A percentile compares a stretch with the other conserved stretches of the same genome.
phyloP scores from a whole-genome alignment of 2,329 filamentous ascomycete species.

The Colletotrichum abscissum region DNA sequence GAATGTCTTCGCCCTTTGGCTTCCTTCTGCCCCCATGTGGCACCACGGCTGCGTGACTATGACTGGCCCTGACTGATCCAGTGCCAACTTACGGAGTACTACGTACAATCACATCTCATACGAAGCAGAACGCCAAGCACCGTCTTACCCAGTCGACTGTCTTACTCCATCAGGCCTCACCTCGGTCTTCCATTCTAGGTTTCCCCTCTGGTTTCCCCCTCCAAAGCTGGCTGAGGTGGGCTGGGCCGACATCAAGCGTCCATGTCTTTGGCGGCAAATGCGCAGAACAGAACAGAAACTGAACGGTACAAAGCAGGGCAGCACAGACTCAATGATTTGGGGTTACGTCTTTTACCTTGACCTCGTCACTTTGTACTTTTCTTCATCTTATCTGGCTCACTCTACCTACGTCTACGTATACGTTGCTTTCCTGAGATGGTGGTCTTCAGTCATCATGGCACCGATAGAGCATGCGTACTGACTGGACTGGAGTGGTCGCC shows the following conservation, averaged over 20 bases:
- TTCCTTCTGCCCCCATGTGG: constrained; percentile 20
- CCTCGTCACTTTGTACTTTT: background rate
- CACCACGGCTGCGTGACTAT: constrained; percentile 19
- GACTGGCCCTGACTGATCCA: constrained; percentile 5
- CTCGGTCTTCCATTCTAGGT: background rate
- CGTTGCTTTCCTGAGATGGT: background rate
- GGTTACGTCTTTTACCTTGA: background rate
- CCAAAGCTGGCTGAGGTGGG: background rate
- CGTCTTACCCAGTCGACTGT: background rate
- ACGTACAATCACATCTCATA: background rate
- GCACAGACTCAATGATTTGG: background rate
- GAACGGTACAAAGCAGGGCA: background rate
- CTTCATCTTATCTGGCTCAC: background rate
- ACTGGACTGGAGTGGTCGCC: constrained; percentile 16
- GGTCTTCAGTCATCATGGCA: background rate
- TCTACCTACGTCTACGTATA: background rate
- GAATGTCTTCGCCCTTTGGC: constrained; percentile 12
- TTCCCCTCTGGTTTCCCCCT: background rate
- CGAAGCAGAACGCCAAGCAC: background rate
- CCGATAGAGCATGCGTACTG: background rate
- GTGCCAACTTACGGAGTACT: background rate
- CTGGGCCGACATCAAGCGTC: background rate
- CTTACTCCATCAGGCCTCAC: constrained; percentile 1
- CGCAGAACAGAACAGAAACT: background rate
- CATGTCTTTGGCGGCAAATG: background rate